A percentile compares a stretch with the other conserved stretches of the same genome.
phyloP scores from a whole-genome alignment of 495 filamentous ascomycete genomes.

The Bathelium albidoporum region DNA sequence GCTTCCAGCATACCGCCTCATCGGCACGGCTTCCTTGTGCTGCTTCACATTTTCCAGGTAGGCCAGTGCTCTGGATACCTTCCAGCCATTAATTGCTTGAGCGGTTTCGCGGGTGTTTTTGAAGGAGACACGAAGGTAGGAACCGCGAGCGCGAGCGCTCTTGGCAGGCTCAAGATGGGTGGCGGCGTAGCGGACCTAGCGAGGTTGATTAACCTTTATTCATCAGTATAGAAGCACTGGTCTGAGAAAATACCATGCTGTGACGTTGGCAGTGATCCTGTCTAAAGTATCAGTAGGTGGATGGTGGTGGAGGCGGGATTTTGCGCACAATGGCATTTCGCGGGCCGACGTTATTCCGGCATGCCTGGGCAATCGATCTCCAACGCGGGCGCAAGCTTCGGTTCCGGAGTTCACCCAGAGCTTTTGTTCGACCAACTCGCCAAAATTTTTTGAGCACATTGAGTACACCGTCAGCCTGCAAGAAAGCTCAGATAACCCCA shows the following conservation, averaged over 20 bases:
- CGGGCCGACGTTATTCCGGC: not conserved
- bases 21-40: conserved; percentile 92
- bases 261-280: not conserved
- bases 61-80: conserved; percentile 80
- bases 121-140: conserved; percentile 97
- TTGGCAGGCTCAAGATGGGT: conserved; percentile 78
- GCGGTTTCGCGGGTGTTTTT: conserved; percentile 99
- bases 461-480: too few relatives aligned
- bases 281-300: too few relatives aligned
- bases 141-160: conserved; percentile 92
- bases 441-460: not conserved
- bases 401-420: not conserved
- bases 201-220: not conserved
- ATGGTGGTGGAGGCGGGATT: not conserved
- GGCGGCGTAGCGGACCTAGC: conserved; percentile 94
- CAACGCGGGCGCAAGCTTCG: not conserved
- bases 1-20: conserved; percentile 90
- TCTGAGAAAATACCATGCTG: not conserved
- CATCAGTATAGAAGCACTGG: not conserved
- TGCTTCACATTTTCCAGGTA: conserved; percentile 95
- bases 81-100: conserved; percentile 98
- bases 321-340: not conserved
- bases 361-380: not conserved
- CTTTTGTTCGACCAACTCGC: not conserved
- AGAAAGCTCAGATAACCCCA: too few relatives aligned